phyloP scores from a whole-genome alignment of 306 rosid species.

The Luffa aegyptiaca region DNA sequence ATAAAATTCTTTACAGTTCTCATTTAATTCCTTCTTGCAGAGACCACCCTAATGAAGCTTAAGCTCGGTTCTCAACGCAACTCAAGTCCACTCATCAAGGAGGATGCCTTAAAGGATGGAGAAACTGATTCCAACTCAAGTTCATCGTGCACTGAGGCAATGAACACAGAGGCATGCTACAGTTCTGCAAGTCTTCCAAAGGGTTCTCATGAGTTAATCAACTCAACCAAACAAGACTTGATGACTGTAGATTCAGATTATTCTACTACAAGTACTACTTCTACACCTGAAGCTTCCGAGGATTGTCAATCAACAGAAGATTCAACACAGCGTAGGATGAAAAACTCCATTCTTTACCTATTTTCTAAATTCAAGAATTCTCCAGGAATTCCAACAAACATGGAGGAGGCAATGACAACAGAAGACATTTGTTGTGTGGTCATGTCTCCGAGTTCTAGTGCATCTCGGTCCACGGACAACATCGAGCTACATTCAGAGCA shows the following conservation, averaged over 20 bases:
- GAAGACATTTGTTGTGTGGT: slow-evolving; percentile 15
- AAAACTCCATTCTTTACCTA: slow-evolving; percentile 42
- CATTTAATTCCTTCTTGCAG: slow-evolving; percentile 28
- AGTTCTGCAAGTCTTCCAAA: slow-evolving; percentile 13
- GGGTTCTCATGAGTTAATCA: slow-evolving; percentile 7
- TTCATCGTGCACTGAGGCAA: slow-evolving; percentile 24
- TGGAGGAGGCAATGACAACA: slow-evolving; percentile 18
- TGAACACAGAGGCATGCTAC: slow-evolving; percentile 15
- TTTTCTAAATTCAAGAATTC: slow-evolving; percentile 34
- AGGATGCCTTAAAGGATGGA: slow-evolving; percentile 9
- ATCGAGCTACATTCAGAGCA: slow-evolving; percentile 13
- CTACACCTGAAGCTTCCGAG: background rate
- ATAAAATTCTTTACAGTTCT: background rate
- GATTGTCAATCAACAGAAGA: slow-evolving; percentile 11
- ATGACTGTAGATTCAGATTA: slow-evolving; percentile 32
- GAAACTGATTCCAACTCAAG: slow-evolving; percentile 21
- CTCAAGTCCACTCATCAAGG: slow-evolving; percentile 11
- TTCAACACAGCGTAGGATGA: slow-evolving; percentile 8
- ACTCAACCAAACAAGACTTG: slow-evolving; percentile 7
- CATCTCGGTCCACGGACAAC: slow-evolving; percentile 12
- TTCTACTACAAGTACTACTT: slow-evolving; percentile 10
- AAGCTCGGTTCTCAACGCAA: slow-evolving; percentile 57
- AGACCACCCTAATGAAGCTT: slow-evolving; percentile 75
- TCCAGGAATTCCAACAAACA: slow-evolving; percentile 8
- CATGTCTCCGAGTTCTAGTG: slow-evolving; percentile 23